Base-by-base conservation (phyloP, 75 land plant genomes). In the Pinus albicaulis region DNA sequence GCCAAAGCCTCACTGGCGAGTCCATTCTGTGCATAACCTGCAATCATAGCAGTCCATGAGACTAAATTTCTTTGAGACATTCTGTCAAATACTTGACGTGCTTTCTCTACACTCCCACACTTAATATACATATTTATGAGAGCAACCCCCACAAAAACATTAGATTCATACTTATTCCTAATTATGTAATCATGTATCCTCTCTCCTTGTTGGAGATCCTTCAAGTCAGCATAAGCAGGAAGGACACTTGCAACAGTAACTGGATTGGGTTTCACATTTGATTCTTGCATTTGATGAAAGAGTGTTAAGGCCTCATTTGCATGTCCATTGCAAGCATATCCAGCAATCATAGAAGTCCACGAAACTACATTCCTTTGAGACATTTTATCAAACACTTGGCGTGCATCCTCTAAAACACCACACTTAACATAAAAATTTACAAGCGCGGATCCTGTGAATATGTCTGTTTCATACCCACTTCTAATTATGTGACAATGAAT, bases 91-190 rank as follows among this genome's bases (percentile, higher is more conserved):
- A 90, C 64, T 55, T 59, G 26, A 59, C 55, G 77, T 23, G 92
- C 83, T 24, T 86, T 86, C 56, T 79, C 81, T 31, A 92, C 16
- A 70, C 79, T 56, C 34, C 89, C 87, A 80, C 92, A 92, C 61
- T 88, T 92, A 41, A 88, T 87, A 76, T 90, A 92, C 92, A 92
- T 88, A 41, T 88, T 88, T 57, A 83, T 77, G 24, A 92, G 81
- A 12, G 92, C 77, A 77, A 80, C 80, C 6, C 80, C 77, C 20
- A 86, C 89, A 78, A 82, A 69, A 28, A 85, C 79, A 48, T 48
- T 48, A 48, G 53, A 48, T 78, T 88, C 84, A 74, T 7, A 73
- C 1, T 36, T 34, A 31, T 82, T 55, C 3, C 81, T 82, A 65
- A 57, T 73, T 69, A 36, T 31, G 74, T 77, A 80, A 36, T 78